phyloP scores from a whole-genome alignment of 257 asterid genomes.

The Schizonepeta tenuifolia region DNA sequence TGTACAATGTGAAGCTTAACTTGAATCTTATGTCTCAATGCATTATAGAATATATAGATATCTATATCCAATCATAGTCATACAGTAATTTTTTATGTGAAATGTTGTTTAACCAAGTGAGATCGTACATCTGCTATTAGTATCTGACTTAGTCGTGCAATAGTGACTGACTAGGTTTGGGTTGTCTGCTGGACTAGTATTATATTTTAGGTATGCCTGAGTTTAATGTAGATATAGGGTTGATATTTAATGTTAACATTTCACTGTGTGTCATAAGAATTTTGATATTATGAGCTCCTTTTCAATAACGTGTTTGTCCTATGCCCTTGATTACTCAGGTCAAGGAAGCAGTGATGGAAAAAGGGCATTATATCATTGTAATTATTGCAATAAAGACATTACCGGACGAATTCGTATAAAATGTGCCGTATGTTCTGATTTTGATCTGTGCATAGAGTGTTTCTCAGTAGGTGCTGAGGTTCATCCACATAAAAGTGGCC shows the following conservation, averaged over 20 bases:
- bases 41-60: not conserved
- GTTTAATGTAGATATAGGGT: constrained; percentile 3
- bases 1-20: not conserved
- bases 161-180: not conserved
- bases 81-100: not conserved
- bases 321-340: constrained; percentile 51
- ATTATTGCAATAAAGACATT: constrained; percentile 83
- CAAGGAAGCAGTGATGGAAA: constrained; percentile 74
- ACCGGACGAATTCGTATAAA: constrained; percentile 79
- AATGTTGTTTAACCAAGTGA: not conserved
- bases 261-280: not conserved
- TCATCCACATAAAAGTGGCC: constrained; percentile 79
- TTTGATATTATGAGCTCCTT: not conserved
- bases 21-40: constrained; percentile 3
- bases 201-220: not conserved
- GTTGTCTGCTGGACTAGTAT: constrained; percentile 11
- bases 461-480: constrained; percentile 93
- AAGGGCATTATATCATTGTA: constrained; percentile 80
- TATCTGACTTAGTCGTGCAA: not conserved
- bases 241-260: constrained; percentile 4
- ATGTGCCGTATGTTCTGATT: constrained; percentile 84
- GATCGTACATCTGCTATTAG: not conserved
- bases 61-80: not conserved
- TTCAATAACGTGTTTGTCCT: constrained; percentile 13
- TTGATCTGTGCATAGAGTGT: constrained; percentile 86